phyloP scores from a whole-genome alignment of 2,329 filamentous ascomycete species.

The Geoglossum cookeanum region DNA sequence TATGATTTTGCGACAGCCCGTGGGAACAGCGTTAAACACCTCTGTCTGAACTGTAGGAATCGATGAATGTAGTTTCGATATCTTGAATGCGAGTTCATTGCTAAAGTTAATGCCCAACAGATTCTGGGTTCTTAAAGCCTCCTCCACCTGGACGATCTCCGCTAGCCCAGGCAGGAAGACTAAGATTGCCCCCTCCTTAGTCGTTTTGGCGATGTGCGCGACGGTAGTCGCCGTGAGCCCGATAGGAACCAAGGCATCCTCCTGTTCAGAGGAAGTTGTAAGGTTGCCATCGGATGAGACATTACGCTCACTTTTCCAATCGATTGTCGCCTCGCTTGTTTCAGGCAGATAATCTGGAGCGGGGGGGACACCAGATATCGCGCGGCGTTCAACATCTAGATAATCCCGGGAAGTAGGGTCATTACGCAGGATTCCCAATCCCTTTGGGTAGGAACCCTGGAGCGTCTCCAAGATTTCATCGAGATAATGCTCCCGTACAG shows the following conservation, averaged over 20 bases:
- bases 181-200: conserved; percentile 25
- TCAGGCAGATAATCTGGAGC: conserved; percentile 5
- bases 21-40: conserved; percentile 22
- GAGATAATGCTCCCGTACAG: conserved; percentile 25
- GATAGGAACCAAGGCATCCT: conserved; percentile 22
- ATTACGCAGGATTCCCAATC: conserved; percentile 8
- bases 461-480: conserved; percentile 17
- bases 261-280: conserved; percentile 14
- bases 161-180: conserved; percentile 29
- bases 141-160: conserved; percentile 19
- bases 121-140: conserved; percentile 14
- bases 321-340: conserved; percentile 16
- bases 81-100: conserved; percentile 21
- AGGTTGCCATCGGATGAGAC: conserved; percentile 12
- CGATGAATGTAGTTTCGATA: conserved; percentile 28
- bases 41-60: conserved; percentile 25
- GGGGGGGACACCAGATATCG: conserved; percentile 3
- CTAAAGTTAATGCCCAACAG: conserved; percentile 23
- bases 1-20: conserved; percentile 28
- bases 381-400: conserved; percentile 9
- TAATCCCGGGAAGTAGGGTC: conserved; percentile 15
- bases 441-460: background rate
- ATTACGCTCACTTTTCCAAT: conserved; percentile 20
- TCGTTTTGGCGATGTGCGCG: conserved; percentile 26
- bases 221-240: conserved; percentile 26